Evolutionary conservation across 495 filamentous ascomycete genomes (phyloP).

Genomic region (Pseudotulostoma volvatum): DNA sequence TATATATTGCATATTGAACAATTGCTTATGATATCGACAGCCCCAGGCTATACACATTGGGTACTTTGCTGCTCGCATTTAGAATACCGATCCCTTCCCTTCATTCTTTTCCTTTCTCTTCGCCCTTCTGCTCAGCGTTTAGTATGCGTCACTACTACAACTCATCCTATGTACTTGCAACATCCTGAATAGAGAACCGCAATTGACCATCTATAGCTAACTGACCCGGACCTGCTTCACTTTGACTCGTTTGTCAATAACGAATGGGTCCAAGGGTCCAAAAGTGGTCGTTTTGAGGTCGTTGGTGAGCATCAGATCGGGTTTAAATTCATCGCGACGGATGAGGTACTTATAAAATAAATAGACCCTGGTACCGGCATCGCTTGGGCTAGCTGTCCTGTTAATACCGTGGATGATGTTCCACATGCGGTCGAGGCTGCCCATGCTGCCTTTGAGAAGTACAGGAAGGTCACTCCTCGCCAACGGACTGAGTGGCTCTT

Average conservation of each 20-base stretch:
- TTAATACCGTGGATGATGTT: constrained; percentile 44
- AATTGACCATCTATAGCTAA: too few species aligned
- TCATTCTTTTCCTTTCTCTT: too few species aligned
- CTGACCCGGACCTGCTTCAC: constrained; percentile 41
- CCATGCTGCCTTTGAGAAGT: constrained; percentile 44
- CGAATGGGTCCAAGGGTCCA: constrained; percentile 45
- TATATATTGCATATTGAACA: too few species aligned
- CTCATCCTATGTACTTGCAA: too few species aligned
- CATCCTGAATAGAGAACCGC: too few species aligned
- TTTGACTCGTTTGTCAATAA: constrained; percentile 43
- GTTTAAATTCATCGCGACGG: too few species aligned
- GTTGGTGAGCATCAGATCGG: constrained; percentile 27
- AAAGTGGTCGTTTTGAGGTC: constrained; percentile 49
- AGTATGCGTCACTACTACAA: too few species aligned
- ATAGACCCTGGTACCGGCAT: constrained; percentile 49
- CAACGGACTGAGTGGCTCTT: constrained; percentile 9
- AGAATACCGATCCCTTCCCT: too few species aligned
- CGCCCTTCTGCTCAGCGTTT: too few species aligned
- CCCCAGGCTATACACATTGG: too few species aligned
- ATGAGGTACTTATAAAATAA: constrained; percentile 4
- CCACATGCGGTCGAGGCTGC: constrained; percentile 41
- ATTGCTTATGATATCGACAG: too few species aligned
- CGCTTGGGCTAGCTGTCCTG: constrained; percentile 47
- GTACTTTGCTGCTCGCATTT: too few species aligned
- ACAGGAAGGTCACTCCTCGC: constrained; percentile 32